Evolutionary conservation across 257 asterid species (phyloP), one percentile per base, ranked within the genome.

Genomic region (Vinca minor): DNA sequence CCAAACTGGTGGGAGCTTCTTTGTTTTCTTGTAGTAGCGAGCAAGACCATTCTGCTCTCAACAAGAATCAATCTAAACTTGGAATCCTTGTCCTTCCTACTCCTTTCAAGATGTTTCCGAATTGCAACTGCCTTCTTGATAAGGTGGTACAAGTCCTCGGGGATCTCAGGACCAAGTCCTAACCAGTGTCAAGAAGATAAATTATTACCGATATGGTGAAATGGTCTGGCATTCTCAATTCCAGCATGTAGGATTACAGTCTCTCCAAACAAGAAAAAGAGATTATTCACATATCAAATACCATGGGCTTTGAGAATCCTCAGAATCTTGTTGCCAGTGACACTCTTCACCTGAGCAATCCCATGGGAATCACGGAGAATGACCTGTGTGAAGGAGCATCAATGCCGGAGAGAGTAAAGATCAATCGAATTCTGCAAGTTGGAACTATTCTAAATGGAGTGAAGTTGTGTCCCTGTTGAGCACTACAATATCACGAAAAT

Each of bases 1-100:
- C 81, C 81, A 77, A 64, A 69, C 75, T 11, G 81, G 81, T 10
- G 81, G 81, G 42, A 77, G 81, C 78, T 77, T 77, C 78, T 77
- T 77, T 13, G 81, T 77, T 36, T 77, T 77, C 76, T 77, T 77
- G 46, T 77, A 77, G 78, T 77, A 77, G 39, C 82, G 78, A 62
- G 78, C 82, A 41, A 73, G 79, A 6, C 79, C 31, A 77, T 73
- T 42, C 82, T 77, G 79, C 82, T 77, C 61, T 77, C 82, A 4
- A 77, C 82, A 23, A 77, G 82, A 46, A 77, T 77, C 82, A 77
- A 39, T 47, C 82, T 70, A 28, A 77, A 77, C 64, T 77, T 77
- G 49, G 79, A 73, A 34, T 77, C 82, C 65, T 77, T 77, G 57
- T 77, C 82, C 56, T 77, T 77, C 47, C 82, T 77, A 49, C 73